phyloP scores from a whole-genome alignment of 2,329 filamentous ascomycete species.

The Claviceps monticola region DNA sequence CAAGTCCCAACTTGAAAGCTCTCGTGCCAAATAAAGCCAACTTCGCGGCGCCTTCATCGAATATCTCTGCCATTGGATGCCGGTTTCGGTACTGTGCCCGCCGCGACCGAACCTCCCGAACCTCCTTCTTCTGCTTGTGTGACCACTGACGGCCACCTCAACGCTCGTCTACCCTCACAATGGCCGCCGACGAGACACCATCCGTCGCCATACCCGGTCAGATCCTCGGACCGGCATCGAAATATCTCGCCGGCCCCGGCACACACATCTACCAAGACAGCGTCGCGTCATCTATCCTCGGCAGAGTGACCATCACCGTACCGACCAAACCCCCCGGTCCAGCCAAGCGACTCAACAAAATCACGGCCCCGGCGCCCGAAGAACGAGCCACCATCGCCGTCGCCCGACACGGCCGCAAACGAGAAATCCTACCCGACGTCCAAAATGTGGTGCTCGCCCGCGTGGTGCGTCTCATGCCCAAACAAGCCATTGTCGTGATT shows the following conservation, averaged over 20 bases:
- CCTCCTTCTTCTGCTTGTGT: background rate
- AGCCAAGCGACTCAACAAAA: conserved; percentile 45
- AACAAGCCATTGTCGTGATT: conserved; percentile 76
- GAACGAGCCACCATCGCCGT: conserved; percentile 43
- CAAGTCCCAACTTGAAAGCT: background rate
- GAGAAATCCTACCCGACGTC: conserved; percentile 70
- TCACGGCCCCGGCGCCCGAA: conserved; percentile 30
- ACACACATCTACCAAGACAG: conserved; percentile 67
- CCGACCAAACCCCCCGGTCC: conserved; percentile 33
- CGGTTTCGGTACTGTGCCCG: no score
- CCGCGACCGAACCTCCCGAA: background rate
- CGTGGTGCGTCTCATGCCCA: conserved; percentile 71
- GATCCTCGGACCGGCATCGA: conserved; percentile 51
- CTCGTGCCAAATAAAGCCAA: background rate
- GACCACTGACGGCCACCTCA: background rate
- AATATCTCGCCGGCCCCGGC: conserved; percentile 63
- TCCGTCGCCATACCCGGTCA: conserved; percentile 69
- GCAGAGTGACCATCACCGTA: conserved; percentile 45
- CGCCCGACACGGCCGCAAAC: conserved; percentile 33
- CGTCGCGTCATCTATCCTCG: conserved; percentile 72
- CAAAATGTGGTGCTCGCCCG: conserved; percentile 68
- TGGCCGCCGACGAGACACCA: conserved; percentile 25
- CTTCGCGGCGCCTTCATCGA: background rate
- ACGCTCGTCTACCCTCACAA: conserved; percentile 6
- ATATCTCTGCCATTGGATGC: background rate